Evolutionary conservation across 2,329 filamentous ascomycete genomes (phyloP).

Genomic region (Phyllosticta paracitricarpa): DNA sequence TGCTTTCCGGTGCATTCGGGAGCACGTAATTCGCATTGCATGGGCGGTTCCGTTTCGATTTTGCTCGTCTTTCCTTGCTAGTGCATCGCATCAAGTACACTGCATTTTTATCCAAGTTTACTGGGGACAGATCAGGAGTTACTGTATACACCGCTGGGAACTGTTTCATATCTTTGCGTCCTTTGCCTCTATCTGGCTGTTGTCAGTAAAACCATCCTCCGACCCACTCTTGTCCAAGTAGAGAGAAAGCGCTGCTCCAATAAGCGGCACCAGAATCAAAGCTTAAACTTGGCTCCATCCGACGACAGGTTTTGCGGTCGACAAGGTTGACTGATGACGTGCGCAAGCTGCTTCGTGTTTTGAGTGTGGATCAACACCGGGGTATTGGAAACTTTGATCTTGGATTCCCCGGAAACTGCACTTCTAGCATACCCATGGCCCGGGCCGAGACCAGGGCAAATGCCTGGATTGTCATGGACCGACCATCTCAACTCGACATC

Average conservation of each 20-base stretch:
- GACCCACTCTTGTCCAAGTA: neutral
- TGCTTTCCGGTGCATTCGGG: neutral
- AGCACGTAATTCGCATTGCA: conserved; percentile 7
- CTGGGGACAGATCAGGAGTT: neutral
- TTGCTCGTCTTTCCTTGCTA: neutral
- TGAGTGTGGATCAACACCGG: neutral
- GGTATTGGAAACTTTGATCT: neutral
- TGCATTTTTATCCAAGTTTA: neutral
- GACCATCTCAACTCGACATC: neutral
- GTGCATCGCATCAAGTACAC: neutral
- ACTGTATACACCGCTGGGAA: neutral
- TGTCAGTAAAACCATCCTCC: neutral
- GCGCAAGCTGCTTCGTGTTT: neutral
- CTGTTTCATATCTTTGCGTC: neutral
- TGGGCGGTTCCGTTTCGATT: neutral
- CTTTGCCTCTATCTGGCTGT: neutral
- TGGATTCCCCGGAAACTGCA: neutral
- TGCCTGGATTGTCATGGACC: neutral
- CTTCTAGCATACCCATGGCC: neutral
- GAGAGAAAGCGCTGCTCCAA: neutral
- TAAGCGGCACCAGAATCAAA: neutral
- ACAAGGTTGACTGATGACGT: neutral
- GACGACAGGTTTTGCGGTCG: neutral
- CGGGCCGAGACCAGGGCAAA: neutral
- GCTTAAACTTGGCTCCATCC: neutral